phyloP scores from a whole-genome alignment of 2,329 filamentous ascomycete species.

The Thelonectria rubi region DNA sequence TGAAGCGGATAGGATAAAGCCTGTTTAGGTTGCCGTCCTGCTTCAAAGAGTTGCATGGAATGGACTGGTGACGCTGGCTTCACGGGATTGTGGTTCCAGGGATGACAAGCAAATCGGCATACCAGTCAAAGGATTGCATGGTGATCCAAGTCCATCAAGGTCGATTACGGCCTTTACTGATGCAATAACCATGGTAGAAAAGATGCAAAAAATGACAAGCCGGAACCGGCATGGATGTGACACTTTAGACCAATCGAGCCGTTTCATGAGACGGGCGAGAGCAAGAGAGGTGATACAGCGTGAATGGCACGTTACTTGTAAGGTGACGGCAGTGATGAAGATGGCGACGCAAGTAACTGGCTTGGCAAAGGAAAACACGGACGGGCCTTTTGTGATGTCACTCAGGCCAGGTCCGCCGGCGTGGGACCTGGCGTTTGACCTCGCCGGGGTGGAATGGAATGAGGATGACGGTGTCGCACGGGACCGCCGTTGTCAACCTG shows the following conservation, averaged over 20 bases:
- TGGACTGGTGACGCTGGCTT: background rate
- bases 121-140: background rate
- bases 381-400: constrained; percentile 18
- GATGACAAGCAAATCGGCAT: background rate
- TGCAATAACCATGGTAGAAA: background rate
- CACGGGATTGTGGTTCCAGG: background rate
- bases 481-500: background rate
- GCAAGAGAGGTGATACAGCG: background rate
- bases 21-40: background rate
- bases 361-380: background rate
- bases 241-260: constrained; percentile 1
- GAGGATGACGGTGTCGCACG: constrained; percentile 38
- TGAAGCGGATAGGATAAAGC: background rate
- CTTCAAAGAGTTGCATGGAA: background rate
- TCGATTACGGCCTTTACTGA: background rate
- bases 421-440: constrained; percentile 19
- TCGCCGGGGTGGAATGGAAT: constrained; percentile 31
- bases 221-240: constrained; percentile 9
- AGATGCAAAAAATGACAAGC: background rate
- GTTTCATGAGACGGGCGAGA: background rate
- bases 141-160: background rate
- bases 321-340: background rate
- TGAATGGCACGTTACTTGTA: constrained; percentile 8
- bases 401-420: background rate
- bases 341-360: background rate